A percentile compares a stretch with the other conserved stretches of the same genome.
These are phyloP conservation scores for Clavispora santaluciae DNA, from an alignment of 805 yeast species.

Conservation along the genomic window DNA sequence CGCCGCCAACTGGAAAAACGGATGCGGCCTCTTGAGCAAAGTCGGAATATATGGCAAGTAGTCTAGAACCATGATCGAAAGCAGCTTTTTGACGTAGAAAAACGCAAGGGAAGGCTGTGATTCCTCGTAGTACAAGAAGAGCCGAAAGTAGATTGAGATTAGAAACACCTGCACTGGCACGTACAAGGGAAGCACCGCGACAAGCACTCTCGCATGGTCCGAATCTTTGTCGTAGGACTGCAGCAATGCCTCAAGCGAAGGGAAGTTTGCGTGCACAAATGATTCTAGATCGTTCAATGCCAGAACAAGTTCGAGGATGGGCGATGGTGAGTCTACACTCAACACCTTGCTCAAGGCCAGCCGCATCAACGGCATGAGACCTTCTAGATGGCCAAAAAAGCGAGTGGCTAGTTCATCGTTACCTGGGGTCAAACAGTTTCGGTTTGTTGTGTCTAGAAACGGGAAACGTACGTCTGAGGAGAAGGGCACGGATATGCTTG, in stretches of 20 bases:
- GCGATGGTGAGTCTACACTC: slow-evolving; percentile 1
- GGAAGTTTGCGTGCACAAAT: slow-evolving; percentile 1
- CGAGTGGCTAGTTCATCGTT: slow-evolving; percentile 2
- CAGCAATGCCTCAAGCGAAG: slow-evolving; percentile 3
- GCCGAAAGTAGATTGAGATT: slow-evolving; percentile 10
- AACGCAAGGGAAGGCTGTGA: slow-evolving; percentile 4
- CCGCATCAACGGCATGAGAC: slow-evolving; percentile 4
- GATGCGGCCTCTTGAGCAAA: slow-evolving; percentile 8
- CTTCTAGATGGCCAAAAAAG: slow-evolving; percentile 3
- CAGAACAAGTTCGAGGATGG: slow-evolving; percentile 5
- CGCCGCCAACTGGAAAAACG: slow-evolving; percentile 4
- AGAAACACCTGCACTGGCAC: slow-evolving; percentile 10
- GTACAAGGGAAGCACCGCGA: slow-evolving; percentile 4
- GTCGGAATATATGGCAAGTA: slow-evolving; percentile 9
- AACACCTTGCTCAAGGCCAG: slow-evolving; percentile 3
- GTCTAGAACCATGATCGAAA: slow-evolving; percentile 9
- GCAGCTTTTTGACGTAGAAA: slow-evolving; percentile 14
- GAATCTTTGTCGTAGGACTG: slow-evolving; percentile 2
- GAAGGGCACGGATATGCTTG: slow-evolving; percentile 4
- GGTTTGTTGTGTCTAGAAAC: slow-evolving; percentile 3
- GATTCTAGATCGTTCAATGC: slow-evolving; percentile 10
- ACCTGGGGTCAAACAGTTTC: slow-evolving; percentile 5
- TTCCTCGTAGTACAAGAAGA: slow-evolving; percentile 13
- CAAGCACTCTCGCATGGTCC: background rate
- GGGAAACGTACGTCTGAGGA: slow-evolving; percentile 11